Evolutionary conservation across 169 alveolate species (phyloP).

Genomic region (Eimeria praecox): DNA sequence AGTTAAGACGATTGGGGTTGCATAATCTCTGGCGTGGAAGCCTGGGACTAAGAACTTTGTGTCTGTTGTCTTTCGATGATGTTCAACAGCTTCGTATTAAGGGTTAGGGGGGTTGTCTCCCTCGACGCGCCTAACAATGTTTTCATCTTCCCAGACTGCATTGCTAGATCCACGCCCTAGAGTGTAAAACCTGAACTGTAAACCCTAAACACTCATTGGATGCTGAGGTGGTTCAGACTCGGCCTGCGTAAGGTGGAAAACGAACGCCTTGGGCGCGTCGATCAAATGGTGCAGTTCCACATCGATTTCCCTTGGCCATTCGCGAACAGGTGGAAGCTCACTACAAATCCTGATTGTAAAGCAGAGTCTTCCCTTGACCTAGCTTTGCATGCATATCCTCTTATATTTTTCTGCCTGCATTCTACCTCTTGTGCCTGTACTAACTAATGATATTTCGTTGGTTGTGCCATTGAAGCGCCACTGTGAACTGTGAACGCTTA

Average conservation of each 20-base stretch:
- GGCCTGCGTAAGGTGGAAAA: constrained; percentile 73
- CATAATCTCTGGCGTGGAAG: not conserved
- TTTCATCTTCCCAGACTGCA: not conserved
- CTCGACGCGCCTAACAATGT: not conserved
- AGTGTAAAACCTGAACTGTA: not conserved
- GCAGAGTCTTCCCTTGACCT: not conserved
- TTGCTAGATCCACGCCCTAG: not conserved
- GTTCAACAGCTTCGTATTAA: not conserved
- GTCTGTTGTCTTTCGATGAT: not conserved
- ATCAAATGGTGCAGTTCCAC: constrained; percentile 79
- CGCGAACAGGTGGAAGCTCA: constrained; percentile 64
- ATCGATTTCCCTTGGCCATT: constrained; percentile 83
- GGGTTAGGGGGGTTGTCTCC: not conserved
- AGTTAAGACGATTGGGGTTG: not conserved
- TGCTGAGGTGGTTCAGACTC: constrained; percentile 49
- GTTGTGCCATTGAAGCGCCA: not conserved
- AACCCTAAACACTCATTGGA: not conserved
- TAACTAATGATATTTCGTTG: not conserved
- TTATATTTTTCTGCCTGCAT: not conserved
- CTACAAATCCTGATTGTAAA: not conserved
- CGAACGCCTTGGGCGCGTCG: constrained; percentile 73
- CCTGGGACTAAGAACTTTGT: not conserved
- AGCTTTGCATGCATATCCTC: not conserved
- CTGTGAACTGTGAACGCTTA: not conserved
- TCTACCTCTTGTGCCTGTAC: not conserved